These are phyloP conservation scores for Colletotrichum brevisporum DNA, from an alignment of 2,329 filamentous ascomycete genomes.

Conservation along the genomic window DNA sequence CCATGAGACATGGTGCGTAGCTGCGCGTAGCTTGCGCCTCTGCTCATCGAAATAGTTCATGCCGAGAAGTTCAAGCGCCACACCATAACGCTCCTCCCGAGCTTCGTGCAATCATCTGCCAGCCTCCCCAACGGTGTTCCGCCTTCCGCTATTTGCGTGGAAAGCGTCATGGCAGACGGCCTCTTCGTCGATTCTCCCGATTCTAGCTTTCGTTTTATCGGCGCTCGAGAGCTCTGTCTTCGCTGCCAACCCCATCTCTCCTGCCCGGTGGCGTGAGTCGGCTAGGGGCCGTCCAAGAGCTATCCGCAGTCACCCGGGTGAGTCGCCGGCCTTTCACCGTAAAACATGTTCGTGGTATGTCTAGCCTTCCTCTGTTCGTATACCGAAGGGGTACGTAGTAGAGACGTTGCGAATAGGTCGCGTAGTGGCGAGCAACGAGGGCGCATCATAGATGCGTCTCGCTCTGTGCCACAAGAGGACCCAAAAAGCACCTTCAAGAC, in stretches of 20 bases:
- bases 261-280: constrained; percentile 9
- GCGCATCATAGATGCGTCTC: constrained; percentile 18
- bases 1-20: not conserved
- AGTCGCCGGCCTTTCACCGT: constrained; percentile 27
- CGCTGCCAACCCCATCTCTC: constrained; percentile 27
- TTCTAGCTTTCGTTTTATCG: not conserved
- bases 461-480: constrained; percentile 3
- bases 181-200: constrained; percentile 10
- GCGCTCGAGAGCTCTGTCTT: not conserved
- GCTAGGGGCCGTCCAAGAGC: constrained; percentile 15
- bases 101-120: not conserved
- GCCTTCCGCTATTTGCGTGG: constrained; percentile 34
- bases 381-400: not conserved
- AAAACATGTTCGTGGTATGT: constrained; percentile 25
- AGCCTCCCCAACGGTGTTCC: constrained; percentile 32
- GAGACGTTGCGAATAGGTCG: constrained; percentile 11
- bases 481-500: constrained; percentile 21
- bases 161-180: not conserved
- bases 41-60: constrained; percentile 36
- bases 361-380: constrained; percentile 1
- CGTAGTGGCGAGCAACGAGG: constrained; percentile 27
- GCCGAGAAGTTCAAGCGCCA: constrained; percentile 34
- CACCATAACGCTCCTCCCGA: constrained; percentile 38
- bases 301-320: constrained; percentile 18
- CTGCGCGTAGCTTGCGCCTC: constrained; percentile 2